Conservation (phyloP, 306 rosid genomes). For the Albizia julibrissin region DNA sequence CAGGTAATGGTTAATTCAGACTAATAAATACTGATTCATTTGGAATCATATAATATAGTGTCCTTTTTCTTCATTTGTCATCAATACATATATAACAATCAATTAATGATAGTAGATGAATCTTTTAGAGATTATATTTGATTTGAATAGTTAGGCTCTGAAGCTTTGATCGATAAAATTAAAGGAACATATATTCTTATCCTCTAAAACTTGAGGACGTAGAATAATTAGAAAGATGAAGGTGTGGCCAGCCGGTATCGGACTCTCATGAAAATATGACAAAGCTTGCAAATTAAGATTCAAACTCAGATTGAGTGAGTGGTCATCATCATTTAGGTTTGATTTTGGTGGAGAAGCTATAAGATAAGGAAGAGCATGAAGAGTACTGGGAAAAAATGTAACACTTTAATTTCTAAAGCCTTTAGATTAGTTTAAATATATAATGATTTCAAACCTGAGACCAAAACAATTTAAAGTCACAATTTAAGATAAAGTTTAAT, state of each 20-base stretch:
- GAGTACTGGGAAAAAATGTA: background rate
- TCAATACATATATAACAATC: background rate
- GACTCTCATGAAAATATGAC: background rate
- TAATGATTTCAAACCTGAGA: too few species aligned
- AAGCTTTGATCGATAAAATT: too few species aligned
- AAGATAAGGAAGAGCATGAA: background rate
- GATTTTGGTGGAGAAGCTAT: background rate
- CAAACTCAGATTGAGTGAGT: background rate
- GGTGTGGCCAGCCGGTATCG: background rate
- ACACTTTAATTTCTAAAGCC: too few species aligned
- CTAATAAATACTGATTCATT: too few species aligned
- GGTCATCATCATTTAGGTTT: background rate
- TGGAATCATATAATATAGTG: background rate
- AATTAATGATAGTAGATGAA: background rate
- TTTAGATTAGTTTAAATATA: too few species aligned
- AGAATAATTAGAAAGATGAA: background rate
- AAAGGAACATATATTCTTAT: background rate
- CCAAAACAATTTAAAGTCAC: too few species aligned
- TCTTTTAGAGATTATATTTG: background rate
- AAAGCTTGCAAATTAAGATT: background rate
- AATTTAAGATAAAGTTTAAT: too few species aligned
- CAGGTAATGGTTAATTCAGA: background rate
- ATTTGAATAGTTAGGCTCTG: background rate
- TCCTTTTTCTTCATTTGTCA: background rate
- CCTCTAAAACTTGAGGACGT: background rate